Evolutionary conservation across 1,139 yeast genomes (phyloP), one percentile per base, ranked within the genome.

Genomic region (Pichia sp.): DNA sequence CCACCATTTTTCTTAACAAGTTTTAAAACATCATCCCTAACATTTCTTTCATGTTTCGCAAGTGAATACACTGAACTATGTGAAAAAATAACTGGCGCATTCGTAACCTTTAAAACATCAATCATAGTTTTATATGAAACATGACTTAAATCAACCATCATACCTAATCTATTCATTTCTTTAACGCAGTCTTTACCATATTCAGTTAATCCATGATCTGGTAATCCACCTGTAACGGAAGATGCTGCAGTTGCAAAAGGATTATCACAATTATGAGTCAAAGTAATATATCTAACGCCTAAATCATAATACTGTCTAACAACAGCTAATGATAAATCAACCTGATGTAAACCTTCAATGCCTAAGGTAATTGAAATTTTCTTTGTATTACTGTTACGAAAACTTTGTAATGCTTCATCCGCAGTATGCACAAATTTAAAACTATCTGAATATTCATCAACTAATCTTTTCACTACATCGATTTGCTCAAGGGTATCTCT

Each of bases 201-300:
- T 0, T 59, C 59, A 4, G 74, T 63, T 41, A 74, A 60, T 0
- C 80, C 80, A 11, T 60, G 60, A 53, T 74, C 78, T 2, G 63
- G 64, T 33, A 65, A 61, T 0, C 78, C 78, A 23, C 66, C 76
- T 6, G 69, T 50, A 5, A 67, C 65, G 0, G 75, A 65, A 20
- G 73, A 64, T 6, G 78, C 77, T 11, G 79, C 76, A 12, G 78
- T 74, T 4, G 80, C 78, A 57, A 72, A 75, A 1, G 78, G 78
- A 48, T 75, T 75, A 53, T 74, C 78, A 57, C 80, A 73, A 52
- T 74, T 74, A 49, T 74, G 80, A 2, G 78, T 74, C 42, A 75
- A 54, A 0, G 80, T 75, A 38, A 72, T 70, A 53, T 75, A 75
- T 39, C 78, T 58, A 12, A 74, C 76, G 6, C 80, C 80, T 25